Conservation (phyloP, 148 eudicot genomes). For the Chenopodium quinoa region DNA sequence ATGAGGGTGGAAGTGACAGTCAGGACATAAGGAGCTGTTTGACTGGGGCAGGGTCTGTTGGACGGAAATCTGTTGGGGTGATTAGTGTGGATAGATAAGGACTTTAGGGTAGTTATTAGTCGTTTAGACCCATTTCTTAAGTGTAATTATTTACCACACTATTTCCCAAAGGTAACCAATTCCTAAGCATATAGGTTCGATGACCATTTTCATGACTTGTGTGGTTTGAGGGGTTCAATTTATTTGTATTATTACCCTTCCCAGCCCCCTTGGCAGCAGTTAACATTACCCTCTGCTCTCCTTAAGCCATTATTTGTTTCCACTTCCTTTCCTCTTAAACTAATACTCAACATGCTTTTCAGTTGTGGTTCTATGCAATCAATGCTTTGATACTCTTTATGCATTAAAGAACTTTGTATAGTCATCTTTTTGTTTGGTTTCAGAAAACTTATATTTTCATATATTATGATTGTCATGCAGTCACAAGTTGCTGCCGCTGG, state of each 20-base stretch:
- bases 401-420: background rate
- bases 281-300: no score
- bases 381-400: background rate
- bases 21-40: background rate
- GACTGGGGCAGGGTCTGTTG: background rate
- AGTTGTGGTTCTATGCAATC: background rate
- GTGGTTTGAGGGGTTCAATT: no score
- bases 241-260: no score
- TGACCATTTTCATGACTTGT: no score
- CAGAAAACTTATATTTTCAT: background rate
- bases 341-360: background rate
- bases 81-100: background rate
- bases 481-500: slow-evolving; percentile 76
- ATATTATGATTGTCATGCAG: slow-evolving; percentile 38
- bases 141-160: no score
- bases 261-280: no score
- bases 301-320: no score
- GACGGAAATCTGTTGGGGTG: background rate
- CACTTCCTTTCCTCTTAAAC: no score
- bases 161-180: no score
- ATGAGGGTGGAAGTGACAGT: background rate
- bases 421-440: background rate
- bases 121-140: no score
- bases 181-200: no score
- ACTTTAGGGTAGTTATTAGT: background rate